Evolutionary conservation across 139 green algal genomes (phyloP).

Genomic region (Dunaliella primolecta): DNA sequence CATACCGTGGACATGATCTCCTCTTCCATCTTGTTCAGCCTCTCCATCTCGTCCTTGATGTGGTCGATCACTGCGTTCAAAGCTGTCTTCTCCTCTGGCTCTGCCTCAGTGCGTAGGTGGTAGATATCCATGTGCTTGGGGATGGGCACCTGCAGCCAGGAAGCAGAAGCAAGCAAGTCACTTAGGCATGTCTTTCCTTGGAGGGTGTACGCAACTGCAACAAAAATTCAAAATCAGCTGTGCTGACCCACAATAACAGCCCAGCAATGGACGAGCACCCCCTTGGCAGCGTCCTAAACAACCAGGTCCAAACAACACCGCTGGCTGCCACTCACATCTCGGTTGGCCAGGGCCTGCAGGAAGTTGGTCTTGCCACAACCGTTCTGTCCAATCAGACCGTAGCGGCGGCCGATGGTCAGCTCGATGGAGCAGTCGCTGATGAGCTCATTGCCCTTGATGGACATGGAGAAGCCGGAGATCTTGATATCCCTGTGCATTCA

Average conservation of each 20-base stretch:
- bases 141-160: conserved; percentile 62
- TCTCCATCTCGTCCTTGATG: conserved; percentile 37
- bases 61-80: conserved; percentile 67
- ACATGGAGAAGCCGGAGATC: conserved; percentile 65
- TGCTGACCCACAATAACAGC: neutral
- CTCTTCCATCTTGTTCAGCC: conserved; percentile 51
- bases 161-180: neutral
- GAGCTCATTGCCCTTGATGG: conserved; percentile 58
- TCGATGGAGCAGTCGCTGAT: conserved; percentile 73
- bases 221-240: neutral
- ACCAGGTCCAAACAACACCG: neutral
- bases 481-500: conserved; percentile 39
- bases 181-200: neutral
- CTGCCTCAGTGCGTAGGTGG: conserved; percentile 84
- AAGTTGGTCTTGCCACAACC: conserved; percentile 88
- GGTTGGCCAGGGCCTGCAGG: conserved; percentile 72
- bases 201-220: neutral
- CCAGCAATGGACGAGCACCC: neutral
- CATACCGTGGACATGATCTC: conserved; percentile 46
- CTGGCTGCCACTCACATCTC: conserved; percentile 47
- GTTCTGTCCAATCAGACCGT: conserved; percentile 86
- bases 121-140: conserved; percentile 94
- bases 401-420: conserved; percentile 78
- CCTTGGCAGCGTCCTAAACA: neutral
- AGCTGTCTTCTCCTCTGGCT: conserved; percentile 76